These are phyloP conservation scores for Diutina rugosa DNA, from an alignment of 1,139 yeast species.

Conservation along the genomic window DNA sequence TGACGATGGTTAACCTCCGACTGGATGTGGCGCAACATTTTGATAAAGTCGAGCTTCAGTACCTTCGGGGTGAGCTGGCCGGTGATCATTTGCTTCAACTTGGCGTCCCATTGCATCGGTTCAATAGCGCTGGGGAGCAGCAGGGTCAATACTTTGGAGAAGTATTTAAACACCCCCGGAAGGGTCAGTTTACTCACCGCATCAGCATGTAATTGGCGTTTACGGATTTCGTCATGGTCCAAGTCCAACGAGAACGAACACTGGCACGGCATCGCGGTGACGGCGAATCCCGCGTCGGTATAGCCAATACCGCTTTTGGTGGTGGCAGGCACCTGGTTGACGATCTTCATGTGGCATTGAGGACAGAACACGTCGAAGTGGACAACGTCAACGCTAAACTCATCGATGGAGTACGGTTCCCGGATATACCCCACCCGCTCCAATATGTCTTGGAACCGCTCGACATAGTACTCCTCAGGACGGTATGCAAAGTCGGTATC, in stretches of 20 bases:
- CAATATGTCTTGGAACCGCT: neutral
- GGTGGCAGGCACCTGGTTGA: slow-evolving; percentile 8
- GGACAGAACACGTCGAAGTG: slow-evolving; percentile 10
- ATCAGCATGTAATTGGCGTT: slow-evolving; percentile 13
- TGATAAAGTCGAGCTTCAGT: neutral
- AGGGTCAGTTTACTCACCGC: slow-evolving; percentile 4
- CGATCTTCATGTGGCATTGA: slow-evolving; percentile 7
- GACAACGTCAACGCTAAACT: neutral
- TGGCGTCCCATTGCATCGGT: neutral
- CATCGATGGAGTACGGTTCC: neutral
- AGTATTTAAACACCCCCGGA: slow-evolving; percentile 8
- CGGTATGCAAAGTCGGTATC: slow-evolving; percentile 10
- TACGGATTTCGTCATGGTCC: slow-evolving; percentile 11
- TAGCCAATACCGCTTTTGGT: slow-evolving; percentile 11
- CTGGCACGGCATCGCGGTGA: slow-evolving; percentile 3
- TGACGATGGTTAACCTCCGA: neutral
- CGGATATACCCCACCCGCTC: neutral
- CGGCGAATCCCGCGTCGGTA: slow-evolving; percentile 10
- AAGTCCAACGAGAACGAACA: slow-evolving; percentile 4
- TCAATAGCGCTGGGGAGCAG: neutral
- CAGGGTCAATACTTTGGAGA: slow-evolving; percentile 3
- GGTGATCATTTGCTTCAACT: neutral
- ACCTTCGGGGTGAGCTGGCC: neutral
- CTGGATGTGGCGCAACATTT: neutral
- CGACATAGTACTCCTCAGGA: slow-evolving; percentile 6